Base-by-base conservation (phyloP, 2,329 filamentous ascomycete species). In the Colletotrichum spinosum region DNA sequence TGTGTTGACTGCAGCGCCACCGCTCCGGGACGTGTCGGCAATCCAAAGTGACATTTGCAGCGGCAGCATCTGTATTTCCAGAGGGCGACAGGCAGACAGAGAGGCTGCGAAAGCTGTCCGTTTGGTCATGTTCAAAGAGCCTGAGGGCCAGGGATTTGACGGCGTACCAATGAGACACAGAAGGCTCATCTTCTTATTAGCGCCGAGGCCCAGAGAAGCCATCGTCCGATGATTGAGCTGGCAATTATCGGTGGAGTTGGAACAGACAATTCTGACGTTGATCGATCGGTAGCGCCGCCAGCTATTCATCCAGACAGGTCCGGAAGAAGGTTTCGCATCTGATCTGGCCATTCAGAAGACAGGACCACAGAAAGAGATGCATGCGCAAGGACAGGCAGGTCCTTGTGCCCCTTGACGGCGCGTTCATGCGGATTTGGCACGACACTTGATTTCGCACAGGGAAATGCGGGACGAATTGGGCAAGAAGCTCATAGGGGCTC, bases 211-310 rank as follows among this genome's bases (percentile, higher is more conserved):
- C 37, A 35, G 42, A 49, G 58, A 62, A 65, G 62, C 55, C 58
- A 62, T 55, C 52, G 58, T 65, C 58, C 58, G 48, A 65, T 65
- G 55, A 51, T 60, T 55, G 41, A 59, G 46, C 52, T 53, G 52
- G 53, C 54, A 35, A 56, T 56, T 52, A 15, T 17, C 17, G 37
- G 48, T 57, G 62, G 62, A 45, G 62, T 46, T 37, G 56, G 58
- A n/a, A 49, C 41, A 56, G 52, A 53, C 58, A 61, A 56, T 65
- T 65, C 58, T 62, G 58, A 62, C 58, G 52, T 56, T 62, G 46
- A 62, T 62, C 46, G 46, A 56, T 65, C 51, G 53, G 58, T 39
- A 57, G 42, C 42, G 37, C 17, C 51, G 34, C 52, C 46, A 52
- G 41, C 38, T 35, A 42, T 37, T 38, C 46, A 25, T 34, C 35